phyloP scores from a whole-genome alignment of 2,329 filamentous ascomycete genomes.

The Bipolaris cookei region DNA sequence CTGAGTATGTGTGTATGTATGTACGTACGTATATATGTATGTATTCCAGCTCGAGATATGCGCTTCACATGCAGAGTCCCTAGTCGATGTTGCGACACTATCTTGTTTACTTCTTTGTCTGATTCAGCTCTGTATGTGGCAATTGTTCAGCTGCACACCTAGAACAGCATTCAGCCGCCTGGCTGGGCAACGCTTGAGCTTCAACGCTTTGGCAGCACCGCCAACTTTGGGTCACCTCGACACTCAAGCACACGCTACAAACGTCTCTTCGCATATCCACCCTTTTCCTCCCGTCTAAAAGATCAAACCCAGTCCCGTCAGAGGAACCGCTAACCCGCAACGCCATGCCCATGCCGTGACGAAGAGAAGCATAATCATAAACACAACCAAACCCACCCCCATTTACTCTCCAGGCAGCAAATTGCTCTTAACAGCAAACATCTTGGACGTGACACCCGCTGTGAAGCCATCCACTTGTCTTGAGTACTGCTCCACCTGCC shows the following conservation, averaged over 20 bases:
- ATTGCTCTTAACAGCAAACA: slow-evolving; percentile 90
- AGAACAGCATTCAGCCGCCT: slow-evolving; percentile 19
- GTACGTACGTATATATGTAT: neutral
- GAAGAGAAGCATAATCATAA: slow-evolving; percentile 44
- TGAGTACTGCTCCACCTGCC: slow-evolving; percentile 97
- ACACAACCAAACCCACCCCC: slow-evolving; percentile 23
- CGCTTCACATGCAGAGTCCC: slow-evolving; percentile 8
- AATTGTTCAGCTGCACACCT: slow-evolving; percentile 23
- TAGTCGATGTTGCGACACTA: slow-evolving; percentile 17
- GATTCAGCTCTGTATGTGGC: slow-evolving; percentile 33
- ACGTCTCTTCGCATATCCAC: slow-evolving; percentile 9
- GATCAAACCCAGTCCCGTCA: slow-evolving; percentile 28
- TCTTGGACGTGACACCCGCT: slow-evolving; percentile 89
- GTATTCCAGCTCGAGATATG: slow-evolving; percentile 2
- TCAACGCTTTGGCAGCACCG: slow-evolving; percentile 12
- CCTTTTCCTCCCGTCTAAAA: slow-evolving; percentile 24
- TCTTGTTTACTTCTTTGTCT: slow-evolving; percentile 37
- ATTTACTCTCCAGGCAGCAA: slow-evolving; percentile 62
- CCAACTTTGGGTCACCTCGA: slow-evolving; percentile 16
- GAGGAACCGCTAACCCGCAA: slow-evolving; percentile 41
- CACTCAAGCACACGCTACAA: slow-evolving; percentile 9
- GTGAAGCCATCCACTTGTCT: slow-evolving; percentile 97
- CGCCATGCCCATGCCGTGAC: slow-evolving; percentile 49
- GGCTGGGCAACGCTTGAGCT: slow-evolving; percentile 11
- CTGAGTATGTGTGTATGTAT: neutral